A percentile compares a stretch with the other conserved stretches of the same genome.
Conservation (phyloP, 1,284 basidiomycete species). For the Ganoderma boninense region DNA sequence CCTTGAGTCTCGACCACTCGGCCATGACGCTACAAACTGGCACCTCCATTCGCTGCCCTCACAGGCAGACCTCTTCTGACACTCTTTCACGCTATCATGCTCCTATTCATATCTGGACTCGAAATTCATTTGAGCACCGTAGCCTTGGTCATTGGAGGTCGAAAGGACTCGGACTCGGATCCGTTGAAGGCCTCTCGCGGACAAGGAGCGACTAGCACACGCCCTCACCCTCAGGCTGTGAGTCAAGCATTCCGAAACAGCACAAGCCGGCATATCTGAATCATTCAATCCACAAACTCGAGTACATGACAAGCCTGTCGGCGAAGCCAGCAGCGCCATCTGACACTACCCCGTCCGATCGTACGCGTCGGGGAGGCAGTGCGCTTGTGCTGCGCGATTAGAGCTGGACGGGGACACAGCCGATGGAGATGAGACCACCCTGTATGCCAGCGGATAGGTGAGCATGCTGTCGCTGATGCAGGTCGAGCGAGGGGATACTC, state of each 20-base stretch:
- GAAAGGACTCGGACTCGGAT: too few relatives aligned
- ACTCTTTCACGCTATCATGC: too few relatives aligned
- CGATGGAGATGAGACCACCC: conserved; percentile 37
- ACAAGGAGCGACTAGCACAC: neutral
- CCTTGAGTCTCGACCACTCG: too few relatives aligned
- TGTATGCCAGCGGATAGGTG: conserved; percentile 4
- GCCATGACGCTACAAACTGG: too few relatives aligned
- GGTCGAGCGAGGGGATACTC: conserved; percentile 1
- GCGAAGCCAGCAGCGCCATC: neutral
- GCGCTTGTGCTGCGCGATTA: conserved; percentile 4
- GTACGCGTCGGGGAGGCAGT: neutral
- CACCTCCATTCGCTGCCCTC: too few relatives aligned
- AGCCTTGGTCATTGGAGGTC: too few relatives aligned
- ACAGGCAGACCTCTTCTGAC: too few relatives aligned
- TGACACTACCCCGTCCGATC: neutral
- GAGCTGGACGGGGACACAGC: conserved; percentile 34
- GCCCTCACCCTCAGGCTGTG: neutral
- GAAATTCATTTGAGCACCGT: too few relatives aligned
- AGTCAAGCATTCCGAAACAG: neutral
- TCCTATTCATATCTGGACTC: too few relatives aligned
- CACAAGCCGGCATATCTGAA: neutral
- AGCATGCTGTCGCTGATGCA: neutral
- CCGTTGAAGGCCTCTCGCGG: too few relatives aligned
- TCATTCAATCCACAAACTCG: neutral
- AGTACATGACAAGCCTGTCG: neutral